Percentiles rank a stretch among this genome's conserved stretches.
Conservation (phyloP, 2,329 filamentous ascomycete species). For the Penicillium sp. region DNA sequence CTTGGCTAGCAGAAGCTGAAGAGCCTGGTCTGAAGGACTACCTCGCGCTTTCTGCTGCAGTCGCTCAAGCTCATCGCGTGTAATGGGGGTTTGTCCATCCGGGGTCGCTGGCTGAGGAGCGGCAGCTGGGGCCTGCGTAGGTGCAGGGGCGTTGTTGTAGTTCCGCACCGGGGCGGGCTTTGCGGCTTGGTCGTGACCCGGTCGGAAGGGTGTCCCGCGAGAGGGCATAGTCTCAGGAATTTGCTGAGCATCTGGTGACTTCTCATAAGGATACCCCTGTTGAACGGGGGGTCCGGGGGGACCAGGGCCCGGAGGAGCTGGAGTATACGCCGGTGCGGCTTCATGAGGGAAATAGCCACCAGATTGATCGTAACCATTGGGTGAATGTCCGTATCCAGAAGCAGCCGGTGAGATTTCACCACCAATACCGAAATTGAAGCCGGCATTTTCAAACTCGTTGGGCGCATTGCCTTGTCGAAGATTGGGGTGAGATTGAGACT, state of each 20-base stretch:
- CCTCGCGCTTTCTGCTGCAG: conserved; percentile 68
- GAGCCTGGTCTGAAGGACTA: conserved; percentile 70
- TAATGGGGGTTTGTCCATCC: conserved; percentile 58
- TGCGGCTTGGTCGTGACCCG: conserved; percentile 47
- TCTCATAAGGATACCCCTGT: conserved; percentile 19
- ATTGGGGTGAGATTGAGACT: conserved; percentile 51
- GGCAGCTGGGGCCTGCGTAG: conserved; percentile 28
- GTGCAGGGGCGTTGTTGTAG: conserved; percentile 46
- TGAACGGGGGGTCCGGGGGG: conserved; percentile 13
- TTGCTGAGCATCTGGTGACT: conserved; percentile 28
- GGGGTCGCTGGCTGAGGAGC: conserved; percentile 15
- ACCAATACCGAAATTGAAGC: conserved; percentile 73
- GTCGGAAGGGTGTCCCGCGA: conserved; percentile 57
- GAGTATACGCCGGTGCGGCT: not conserved
- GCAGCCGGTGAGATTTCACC: conserved; percentile 14
- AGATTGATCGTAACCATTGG: conserved; percentile 13
- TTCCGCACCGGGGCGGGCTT: conserved; percentile 56
- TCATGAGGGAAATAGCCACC: conserved; percentile 21
- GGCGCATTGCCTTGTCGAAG: conserved; percentile 27
- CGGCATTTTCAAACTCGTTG: conserved; percentile 48
- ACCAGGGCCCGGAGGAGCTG: not conserved
- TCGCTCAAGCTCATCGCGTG: conserved; percentile 72
- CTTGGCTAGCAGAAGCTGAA: conserved; percentile 74
- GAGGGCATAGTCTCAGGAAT: conserved; percentile 58
- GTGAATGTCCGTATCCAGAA: conserved; percentile 17